These are phyloP conservation scores for Candida multigemmis DNA, from an alignment of 805 yeast genomes.

Conservation along the genomic window DNA sequence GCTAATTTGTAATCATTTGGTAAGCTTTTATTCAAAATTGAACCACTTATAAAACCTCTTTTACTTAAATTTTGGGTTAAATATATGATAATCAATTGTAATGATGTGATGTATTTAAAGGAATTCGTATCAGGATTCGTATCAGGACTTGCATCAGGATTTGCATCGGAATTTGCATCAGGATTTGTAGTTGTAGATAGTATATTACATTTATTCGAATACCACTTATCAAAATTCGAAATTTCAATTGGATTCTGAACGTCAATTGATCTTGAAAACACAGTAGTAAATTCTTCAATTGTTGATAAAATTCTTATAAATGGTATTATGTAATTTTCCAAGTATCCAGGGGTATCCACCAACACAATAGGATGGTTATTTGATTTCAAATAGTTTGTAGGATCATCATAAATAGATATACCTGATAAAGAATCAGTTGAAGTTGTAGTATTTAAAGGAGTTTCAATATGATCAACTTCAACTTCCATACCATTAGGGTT, in stretches of 20 bases:
- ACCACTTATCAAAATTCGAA: too few relatives aligned
- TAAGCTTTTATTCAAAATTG: slow-evolving; percentile 7
- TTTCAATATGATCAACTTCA: background rate
- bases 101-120: slow-evolving; percentile 8
- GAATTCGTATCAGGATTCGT: slow-evolving; percentile 2
- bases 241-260: too few relatives aligned
- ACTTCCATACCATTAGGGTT: slow-evolving; percentile 1
- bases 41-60: slow-evolving; percentile 14
- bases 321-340: slow-evolving; percentile 20
- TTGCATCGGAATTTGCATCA: too few relatives aligned
- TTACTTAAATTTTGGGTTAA: slow-evolving; percentile 7
- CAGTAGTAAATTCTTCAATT: too few relatives aligned
- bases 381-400: slow-evolving; percentile 1
- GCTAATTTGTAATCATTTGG: slow-evolving; percentile 11
- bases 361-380: slow-evolving; percentile 11
- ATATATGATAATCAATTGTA: slow-evolving; percentile 16
- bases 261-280: too few relatives aligned
- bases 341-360: too few relatives aligned
- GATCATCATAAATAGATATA: slow-evolving; percentile 2
- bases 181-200: too few relatives aligned
- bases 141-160: too few relatives aligned
- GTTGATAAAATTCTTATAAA: slow-evolving; percentile 17
- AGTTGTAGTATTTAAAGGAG: too few relatives aligned
- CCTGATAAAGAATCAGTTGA: too few relatives aligned
- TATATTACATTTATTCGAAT: too few relatives aligned